A percentile compares a stretch with the other conserved stretches of the same genome.
phyloP scores from a whole-genome alignment of 768 basidiomycete species.

The Cyathus striatus region DNA sequence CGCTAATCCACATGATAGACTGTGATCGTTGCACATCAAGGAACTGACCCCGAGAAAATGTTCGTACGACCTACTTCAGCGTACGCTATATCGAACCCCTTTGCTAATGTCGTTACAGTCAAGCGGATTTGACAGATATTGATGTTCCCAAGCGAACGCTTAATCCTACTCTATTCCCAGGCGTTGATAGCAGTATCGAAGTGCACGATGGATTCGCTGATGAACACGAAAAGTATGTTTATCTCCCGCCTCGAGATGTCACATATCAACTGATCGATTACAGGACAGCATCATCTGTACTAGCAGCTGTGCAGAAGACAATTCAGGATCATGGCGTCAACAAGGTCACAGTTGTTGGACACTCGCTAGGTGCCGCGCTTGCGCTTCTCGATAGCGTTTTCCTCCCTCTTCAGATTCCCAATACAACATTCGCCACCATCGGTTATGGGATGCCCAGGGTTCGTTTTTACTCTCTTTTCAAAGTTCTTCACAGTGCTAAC shows the following conservation, averaged over 20 bases:
- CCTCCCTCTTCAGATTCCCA: background rate
- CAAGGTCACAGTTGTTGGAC: conserved; percentile 1
- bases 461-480: background rate
- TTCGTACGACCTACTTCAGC: background rate
- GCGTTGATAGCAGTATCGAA: background rate
- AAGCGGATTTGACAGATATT: background rate
- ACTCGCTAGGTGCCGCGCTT: conserved; percentile 1
- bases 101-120: background rate
- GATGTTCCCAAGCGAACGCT: background rate
- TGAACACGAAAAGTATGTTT: background rate
- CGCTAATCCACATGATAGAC: conserved; percentile 7
- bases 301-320: background rate
- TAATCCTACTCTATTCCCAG: background rate
- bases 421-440: background rate
- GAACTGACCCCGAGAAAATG: background rate
- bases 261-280: background rate
- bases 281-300: background rate
- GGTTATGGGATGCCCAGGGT: conserved; percentile 1
- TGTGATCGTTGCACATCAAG: conserved; percentile 10
- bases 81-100: background rate
- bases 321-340: background rate
- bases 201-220: background rate
- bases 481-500: background rate
- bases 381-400: background rate
- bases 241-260: background rate